Base-by-base conservation (phyloP, 1,284 basidiomycete genomes). In the Marasmius sp. region DNA sequence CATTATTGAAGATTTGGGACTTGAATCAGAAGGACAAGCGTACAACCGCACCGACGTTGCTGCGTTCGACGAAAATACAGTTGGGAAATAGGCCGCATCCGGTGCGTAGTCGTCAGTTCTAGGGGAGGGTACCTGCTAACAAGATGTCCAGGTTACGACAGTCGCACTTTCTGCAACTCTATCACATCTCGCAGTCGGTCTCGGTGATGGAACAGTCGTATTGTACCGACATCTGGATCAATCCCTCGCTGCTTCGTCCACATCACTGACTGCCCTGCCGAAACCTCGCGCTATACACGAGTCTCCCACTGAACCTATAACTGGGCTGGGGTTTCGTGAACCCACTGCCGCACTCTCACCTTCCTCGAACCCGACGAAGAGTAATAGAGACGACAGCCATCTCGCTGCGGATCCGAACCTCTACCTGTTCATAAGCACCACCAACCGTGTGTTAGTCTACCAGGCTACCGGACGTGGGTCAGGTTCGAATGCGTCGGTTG, bases 171-270 rank as follows among this genome's bases (percentile, higher is more conserved):
- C 95, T 0, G 78, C 86, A 6, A 85, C 85, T n/a, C 81, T 98
- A 0, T 87, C 92, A 0, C 92, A 95, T 74, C 85, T 99, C 18
- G 92, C 95, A 5, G 85, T 98, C 47, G 97, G 95, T 8, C 84
- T 98, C 10, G 95, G 90, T 1, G 96, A 98, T 70, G 97, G 97
- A n/a, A 93, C 93, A 0, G 95, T 98, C 6, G 83, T 98, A 6
- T 81, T 98, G 18, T 95, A 95, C 71, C 88, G 94, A 4, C 93
- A 97, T 68, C 82, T 98, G 41, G 90, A 96, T 70, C 94, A 97
- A 71, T 94, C 93, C 0, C 81, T 96, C 22, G 84, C 88, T 11
- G 86, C 89, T 18, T 83, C 83, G 0, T 68, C 79, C 0, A 78
- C 77, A 6, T 85, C 89, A 1, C 81, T 93, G 12, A 87, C 87